Base-by-base conservation (phyloP, 768 basidiomycete genomes). In the Tulasnella sp. region DNA sequence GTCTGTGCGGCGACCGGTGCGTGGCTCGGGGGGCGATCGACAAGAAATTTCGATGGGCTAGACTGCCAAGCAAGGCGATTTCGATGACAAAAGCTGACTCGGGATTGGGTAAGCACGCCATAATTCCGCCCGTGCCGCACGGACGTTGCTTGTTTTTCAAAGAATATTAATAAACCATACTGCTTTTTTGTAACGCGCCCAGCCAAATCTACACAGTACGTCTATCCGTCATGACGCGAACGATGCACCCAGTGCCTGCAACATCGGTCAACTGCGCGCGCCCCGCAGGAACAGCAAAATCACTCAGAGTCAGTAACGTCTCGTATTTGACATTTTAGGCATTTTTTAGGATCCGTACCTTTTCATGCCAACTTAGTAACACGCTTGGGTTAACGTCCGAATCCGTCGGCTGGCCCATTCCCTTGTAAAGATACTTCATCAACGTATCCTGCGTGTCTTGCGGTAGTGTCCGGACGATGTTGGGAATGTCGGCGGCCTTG, bases 391-490 rank as follows among this genome's bases (percentile, higher is more conserved):
- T 90, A 79, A 91, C 87, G 81, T 92, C 91, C 40, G 90, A 88
- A 84, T 89, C 88, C 21, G 88, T 91, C 2, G 88, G 87, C 83
- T 88, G 85, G 24, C 88, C 90, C 97, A 98, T 98, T 21, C 95
- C 97, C 87, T 99, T 99, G 90, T 98, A 99, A 21, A 99, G 87
- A 84, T 97, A 99, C 84, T 97, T 97, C 97, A 98, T 99, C 77
- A 98, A 88, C 42, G 92, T 94, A 83, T 98, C 97, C 83, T 96
- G 94, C 68, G 89, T 86, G 75, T 94, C 92, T 82, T 89, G 89
- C 3, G 92, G 89, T 40, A 98, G 88, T 0, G 88, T 85, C 83
- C 92, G 93, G 84, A 98, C 88, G 74, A 93, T 90, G 36, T 86
- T 86, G 3, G 92, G 88, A 81, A 98, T 95, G 81, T 98, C 97